Conservation (phyloP, 352 stramenopile genomes). For the Aphanomyces astaci region DNA sequence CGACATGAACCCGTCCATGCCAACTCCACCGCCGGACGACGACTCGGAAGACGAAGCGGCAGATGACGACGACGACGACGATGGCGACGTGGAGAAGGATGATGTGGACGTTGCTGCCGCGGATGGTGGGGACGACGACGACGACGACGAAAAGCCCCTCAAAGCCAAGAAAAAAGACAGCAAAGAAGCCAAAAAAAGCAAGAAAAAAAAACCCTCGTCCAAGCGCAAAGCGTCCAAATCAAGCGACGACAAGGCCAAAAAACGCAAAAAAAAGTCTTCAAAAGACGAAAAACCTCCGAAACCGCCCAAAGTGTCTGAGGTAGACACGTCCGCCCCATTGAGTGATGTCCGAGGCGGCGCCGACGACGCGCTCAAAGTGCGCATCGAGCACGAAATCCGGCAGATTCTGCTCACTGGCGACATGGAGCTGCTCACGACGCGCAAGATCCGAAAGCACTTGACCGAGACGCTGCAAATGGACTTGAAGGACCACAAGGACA, state of each 20-base stretch:
- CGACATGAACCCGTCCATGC: slow-evolving; percentile 63
- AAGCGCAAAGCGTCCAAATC: slow-evolving; percentile 7
- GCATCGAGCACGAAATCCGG: slow-evolving; percentile 71
- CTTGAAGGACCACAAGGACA: slow-evolving; percentile 59
- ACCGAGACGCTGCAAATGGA: slow-evolving; percentile 63
- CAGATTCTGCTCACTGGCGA: slow-evolving; percentile 69
- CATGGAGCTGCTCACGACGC: slow-evolving; percentile 80
- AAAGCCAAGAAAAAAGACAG: slow-evolving; percentile 26
- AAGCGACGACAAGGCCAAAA: slow-evolving; percentile 33
- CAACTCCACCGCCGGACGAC: slow-evolving; percentile 36
- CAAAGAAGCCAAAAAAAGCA: slow-evolving; percentile 23
- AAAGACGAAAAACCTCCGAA: slow-evolving; percentile 7
- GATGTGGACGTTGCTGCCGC: slow-evolving; percentile 26
- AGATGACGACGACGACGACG: slow-evolving; percentile 28
- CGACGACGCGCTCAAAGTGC: slow-evolving; percentile 38
- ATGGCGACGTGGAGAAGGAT: slow-evolving; percentile 27
- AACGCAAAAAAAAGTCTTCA: slow-evolving; percentile 25
- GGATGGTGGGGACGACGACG: slow-evolving; percentile 25
- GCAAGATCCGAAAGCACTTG: slow-evolving; percentile 65
- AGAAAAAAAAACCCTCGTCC: slow-evolving; percentile 23
- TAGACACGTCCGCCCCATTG: too few relatives aligned
- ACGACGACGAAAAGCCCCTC: slow-evolving; percentile 24
- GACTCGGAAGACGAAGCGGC: slow-evolving; percentile 31
- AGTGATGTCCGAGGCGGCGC: neutral
- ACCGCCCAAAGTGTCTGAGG: neutral